Evolutionary conservation across 2,329 filamentous ascomycete species (phyloP), one percentile per base, ranked within the genome.

Genomic region (Exutisphaerella laricina): DNA sequence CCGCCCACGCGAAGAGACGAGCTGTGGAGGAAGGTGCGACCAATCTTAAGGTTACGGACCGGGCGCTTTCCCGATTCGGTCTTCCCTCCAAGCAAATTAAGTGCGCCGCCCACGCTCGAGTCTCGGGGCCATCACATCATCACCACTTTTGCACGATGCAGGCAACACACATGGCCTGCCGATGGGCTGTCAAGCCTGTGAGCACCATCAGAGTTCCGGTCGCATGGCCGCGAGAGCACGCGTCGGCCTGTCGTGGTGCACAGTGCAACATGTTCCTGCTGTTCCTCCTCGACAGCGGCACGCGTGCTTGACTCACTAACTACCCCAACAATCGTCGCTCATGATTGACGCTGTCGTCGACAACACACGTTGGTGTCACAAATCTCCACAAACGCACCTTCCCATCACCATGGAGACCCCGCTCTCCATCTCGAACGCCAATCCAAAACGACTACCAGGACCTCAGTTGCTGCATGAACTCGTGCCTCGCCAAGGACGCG

Each of bases 391-490:
- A n/a, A n/a, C n/a, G n/a, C 17, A 8, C 26, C 10, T 13, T 38
- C 22, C 4, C 3, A 16, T 7, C 20, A 38, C 12, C 35, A 36
- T 51, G 49, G 49, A 41, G 12, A 13, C 33, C n/a, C 28, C 22
- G 22, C 60, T 78, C 28, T 80, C 79, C 4, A 71, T 82, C 52
- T 61, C 79, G 41, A 85, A 85, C 60, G 65, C 70, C 30, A 59
- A 68, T 21, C 79, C 81, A 21, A 58, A 57, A 33, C 56, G 62
- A 23, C 58, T 83, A 10, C 60, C 70, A 17, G 82, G 82, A 8
- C 75, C 79, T 14, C 51, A 59, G 22, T 63, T 80, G 13, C 70
- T 84, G 14, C 80, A 84, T 61, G 64, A 84, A 7, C 72, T 94
- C 5, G 76, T 92, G 36, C 64, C 69, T 18, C 57, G 57, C 43